Conservation (phyloP, 805 yeast genomes). For the Saccharomycopsis sp. region DNA sequence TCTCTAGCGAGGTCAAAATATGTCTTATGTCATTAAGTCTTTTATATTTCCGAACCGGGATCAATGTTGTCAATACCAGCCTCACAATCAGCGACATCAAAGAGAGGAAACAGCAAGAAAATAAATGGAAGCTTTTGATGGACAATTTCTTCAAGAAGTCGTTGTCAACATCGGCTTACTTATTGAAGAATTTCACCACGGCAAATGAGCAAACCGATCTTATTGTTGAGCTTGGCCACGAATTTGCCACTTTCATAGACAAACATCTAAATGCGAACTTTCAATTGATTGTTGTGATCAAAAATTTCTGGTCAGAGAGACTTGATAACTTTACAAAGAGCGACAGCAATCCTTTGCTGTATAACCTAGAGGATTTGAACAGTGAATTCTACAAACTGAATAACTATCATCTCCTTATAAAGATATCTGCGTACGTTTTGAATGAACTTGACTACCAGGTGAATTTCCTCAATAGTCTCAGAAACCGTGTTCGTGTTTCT, state of each 20-base stretch:
- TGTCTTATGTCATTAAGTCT: conserved; percentile 7
- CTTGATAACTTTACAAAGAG: conserved; percentile 5
- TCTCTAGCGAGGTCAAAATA: conserved; percentile 12
- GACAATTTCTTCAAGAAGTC: conserved; percentile 18
- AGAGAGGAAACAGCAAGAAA: conserved; percentile 1
- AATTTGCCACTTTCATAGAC: conserved; percentile 13
- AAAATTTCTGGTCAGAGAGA: conserved; percentile 19
- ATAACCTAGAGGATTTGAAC: conserved; percentile 16
- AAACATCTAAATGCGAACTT: conserved; percentile 14
- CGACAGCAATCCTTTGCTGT: conserved; percentile 5
- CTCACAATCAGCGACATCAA: not conserved
- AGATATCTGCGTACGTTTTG: conserved; percentile 10
- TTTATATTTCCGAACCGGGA: conserved; percentile 12
- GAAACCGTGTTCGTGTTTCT: not conserved
- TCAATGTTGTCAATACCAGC: not conserved
- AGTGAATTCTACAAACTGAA: conserved; percentile 13
- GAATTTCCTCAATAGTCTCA: conserved; percentile 3
- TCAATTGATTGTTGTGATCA: conserved; percentile 13
- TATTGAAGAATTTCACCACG: not conserved
- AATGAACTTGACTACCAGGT: conserved; percentile 5
- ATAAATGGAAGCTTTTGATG: conserved; percentile 10
- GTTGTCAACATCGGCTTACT: conserved; percentile 4
- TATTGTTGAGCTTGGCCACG: conserved; percentile 7
- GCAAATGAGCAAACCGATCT: not conserved
- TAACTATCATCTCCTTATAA: conserved; percentile 15